phyloP scores from a whole-genome alignment of 768 basidiomycete species.

The Mycena rosella region DNA sequence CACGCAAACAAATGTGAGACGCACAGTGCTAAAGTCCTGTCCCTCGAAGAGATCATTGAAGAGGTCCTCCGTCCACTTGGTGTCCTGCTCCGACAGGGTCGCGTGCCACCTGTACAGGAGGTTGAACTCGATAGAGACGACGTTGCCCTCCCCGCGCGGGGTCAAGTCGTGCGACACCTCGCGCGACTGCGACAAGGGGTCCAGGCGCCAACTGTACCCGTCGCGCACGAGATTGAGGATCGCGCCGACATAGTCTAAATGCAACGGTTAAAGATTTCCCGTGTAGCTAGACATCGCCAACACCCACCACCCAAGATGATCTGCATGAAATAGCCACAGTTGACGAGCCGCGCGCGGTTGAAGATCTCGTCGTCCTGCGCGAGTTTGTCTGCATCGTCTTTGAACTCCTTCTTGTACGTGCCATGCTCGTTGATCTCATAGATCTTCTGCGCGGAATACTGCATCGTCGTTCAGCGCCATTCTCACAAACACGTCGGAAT shows the following conservation, averaged over 20 bases:
- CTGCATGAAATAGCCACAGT: slow-evolving; percentile 79
- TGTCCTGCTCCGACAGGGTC: slow-evolving; percentile 66
- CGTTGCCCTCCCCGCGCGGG: slow-evolving; percentile 80
- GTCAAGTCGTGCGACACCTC: slow-evolving; percentile 63
- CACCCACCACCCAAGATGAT: slow-evolving; percentile 68
- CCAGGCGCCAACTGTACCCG: slow-evolving; percentile 73
- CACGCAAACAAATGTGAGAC: slow-evolving; percentile 2
- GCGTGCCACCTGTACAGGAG: slow-evolving; percentile 77
- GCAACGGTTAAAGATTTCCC: slow-evolving; percentile 1
- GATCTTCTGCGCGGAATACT: slow-evolving; percentile 81
- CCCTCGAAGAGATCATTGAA: slow-evolving; percentile 60
- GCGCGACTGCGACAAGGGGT: slow-evolving; percentile 65
- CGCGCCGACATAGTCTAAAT: slow-evolving; percentile 76
- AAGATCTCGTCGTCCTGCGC: slow-evolving; percentile 85
- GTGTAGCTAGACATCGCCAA: neutral
- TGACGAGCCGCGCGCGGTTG: slow-evolving; percentile 78
- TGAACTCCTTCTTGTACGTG: slow-evolving; percentile 50
- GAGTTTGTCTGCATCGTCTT: slow-evolving; percentile 40
- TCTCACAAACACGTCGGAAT: neutral
- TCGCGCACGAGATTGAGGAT: slow-evolving; percentile 80
- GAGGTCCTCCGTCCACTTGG: slow-evolving; percentile 63
- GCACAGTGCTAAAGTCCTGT: slow-evolving; percentile 56
- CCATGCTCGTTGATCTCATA: slow-evolving; percentile 76
- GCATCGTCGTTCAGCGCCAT: slow-evolving; percentile 8
- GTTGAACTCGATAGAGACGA: slow-evolving; percentile 83